Evolutionary conservation across 352 stramenopile species (phyloP).

Genomic region (Pythium myriotylum): DNA sequence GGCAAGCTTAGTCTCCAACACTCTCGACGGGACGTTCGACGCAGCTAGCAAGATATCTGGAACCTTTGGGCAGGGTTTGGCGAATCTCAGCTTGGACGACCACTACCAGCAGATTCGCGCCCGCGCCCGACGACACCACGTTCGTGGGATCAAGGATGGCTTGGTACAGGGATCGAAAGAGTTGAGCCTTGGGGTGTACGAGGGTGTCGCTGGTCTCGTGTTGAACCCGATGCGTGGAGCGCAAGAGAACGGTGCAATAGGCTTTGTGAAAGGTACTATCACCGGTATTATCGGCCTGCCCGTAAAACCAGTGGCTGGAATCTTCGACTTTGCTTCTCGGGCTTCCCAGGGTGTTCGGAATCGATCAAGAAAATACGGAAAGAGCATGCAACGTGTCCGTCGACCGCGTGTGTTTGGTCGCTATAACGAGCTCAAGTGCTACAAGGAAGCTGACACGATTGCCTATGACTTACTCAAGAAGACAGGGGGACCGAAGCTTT

Average conservation of each 20-base stretch:
- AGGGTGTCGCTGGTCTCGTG: constrained; percentile 82
- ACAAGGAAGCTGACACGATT: constrained; percentile 88
- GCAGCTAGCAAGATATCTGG: constrained; percentile 88
- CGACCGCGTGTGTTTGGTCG: constrained; percentile 85
- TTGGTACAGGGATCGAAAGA: constrained; percentile 85
- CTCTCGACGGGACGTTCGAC: constrained; percentile 86
- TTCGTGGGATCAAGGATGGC: constrained; percentile 78
- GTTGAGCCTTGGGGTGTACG: constrained; percentile 81
- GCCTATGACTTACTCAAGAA: constrained; percentile 84
- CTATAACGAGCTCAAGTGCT: constrained; percentile 89
- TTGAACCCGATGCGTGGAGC: constrained; percentile 82
- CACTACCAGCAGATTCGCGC: constrained; percentile 88
- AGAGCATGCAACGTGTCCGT: constrained; percentile 78
- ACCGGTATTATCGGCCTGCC: constrained; percentile 87
- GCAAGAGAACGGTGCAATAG: constrained; percentile 76
- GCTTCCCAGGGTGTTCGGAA: constrained; percentile 87
- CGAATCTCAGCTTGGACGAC: constrained; percentile 85
- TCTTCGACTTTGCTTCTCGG: constrained; percentile 90
- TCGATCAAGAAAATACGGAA: constrained; percentile 76
- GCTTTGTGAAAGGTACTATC: constrained; percentile 85
- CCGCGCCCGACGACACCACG: constrained; percentile 72
- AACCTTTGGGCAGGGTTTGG: constrained; percentile 86
- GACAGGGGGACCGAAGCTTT: constrained; percentile 65
- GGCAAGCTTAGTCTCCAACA: constrained; percentile 86
- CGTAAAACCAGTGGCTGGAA: constrained; percentile 85